Evolutionary conservation across 2,329 filamentous ascomycete species (phyloP).

Genomic region (Cyanodermella asteris): DNA sequence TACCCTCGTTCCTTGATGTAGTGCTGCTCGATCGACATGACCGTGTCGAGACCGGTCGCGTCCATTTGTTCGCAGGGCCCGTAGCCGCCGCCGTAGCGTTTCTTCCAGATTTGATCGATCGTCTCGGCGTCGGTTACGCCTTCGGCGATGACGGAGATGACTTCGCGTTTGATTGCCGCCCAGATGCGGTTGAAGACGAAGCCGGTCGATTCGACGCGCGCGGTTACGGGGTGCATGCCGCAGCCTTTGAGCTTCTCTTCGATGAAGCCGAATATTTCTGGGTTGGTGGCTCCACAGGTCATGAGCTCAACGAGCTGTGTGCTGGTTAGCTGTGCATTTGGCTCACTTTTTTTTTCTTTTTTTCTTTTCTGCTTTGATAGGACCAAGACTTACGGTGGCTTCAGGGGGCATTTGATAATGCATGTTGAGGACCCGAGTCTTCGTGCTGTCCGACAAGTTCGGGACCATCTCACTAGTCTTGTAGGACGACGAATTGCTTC

Average conservation of each 20-base stretch:
- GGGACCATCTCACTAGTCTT: no score
- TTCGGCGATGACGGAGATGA: slow-evolving; percentile 26
- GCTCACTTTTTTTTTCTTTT: no score
- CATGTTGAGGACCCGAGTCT: no score
- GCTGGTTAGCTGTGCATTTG: no score
- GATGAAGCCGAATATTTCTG: slow-evolving; percentile 24
- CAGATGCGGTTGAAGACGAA: slow-evolving; percentile 35
- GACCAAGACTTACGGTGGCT: no score
- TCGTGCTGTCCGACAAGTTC: no score
- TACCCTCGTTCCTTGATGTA: slow-evolving; percentile 29
- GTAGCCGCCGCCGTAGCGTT: slow-evolving; percentile 15
- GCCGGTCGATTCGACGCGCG: slow-evolving; percentile 27
- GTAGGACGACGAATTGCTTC: no score
- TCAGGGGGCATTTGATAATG: no score
- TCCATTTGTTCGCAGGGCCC: slow-evolving; percentile 25
- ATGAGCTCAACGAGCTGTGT: slow-evolving; percentile 32
- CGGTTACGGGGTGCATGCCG: slow-evolving; percentile 21
- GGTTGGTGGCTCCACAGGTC: slow-evolving; percentile 25
- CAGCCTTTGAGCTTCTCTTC: slow-evolving; percentile 18
- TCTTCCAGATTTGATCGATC: slow-evolving; percentile 26
- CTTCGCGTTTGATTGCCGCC: slow-evolving; percentile 34
- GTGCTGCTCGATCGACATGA: slow-evolving; percentile 30
- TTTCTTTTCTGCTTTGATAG: no score
- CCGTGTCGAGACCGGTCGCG: slow-evolving; percentile 29
- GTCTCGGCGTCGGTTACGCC: slow-evolving; percentile 27